Percentiles rank a stretch among this genome's conserved stretches.
Conservation (phyloP, 768 basidiomycete species). For the Pleurotus tuoliensis region DNA sequence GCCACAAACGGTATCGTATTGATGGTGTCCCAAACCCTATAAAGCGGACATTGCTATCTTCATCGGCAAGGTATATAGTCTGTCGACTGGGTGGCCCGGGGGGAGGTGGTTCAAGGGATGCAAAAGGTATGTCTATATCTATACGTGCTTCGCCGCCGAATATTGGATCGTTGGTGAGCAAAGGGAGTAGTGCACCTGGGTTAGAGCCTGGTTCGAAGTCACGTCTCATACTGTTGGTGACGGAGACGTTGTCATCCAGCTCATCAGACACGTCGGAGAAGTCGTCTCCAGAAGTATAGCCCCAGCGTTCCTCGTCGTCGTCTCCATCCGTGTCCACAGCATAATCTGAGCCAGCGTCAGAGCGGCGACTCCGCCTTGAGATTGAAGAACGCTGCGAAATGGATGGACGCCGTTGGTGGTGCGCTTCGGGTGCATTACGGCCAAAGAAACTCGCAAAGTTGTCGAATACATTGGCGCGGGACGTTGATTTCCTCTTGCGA, state of each 20-base stretch:
- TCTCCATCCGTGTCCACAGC: conserved; percentile 53
- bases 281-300: conserved; percentile 86
- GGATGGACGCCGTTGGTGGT: conserved; percentile 45
- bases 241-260: conserved; percentile 38
- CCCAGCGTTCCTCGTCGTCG: conserved; percentile 79
- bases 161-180: conserved; percentile 71
- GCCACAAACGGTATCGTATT: conserved; percentile 70
- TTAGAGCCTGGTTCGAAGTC: conserved; percentile 71
- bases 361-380: conserved; percentile 51
- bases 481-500: conserved; percentile 27
- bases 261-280: conserved; percentile 33
- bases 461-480: conserved; percentile 50
- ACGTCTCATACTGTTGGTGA: conserved; percentile 58
- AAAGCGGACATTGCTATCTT: conserved; percentile 85
- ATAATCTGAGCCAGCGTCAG: conserved; percentile 57
- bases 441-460: conserved; percentile 69
- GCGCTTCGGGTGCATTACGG: conserved; percentile 38
- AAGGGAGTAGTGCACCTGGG: conserved; percentile 47
- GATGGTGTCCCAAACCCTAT: conserved; percentile 73
- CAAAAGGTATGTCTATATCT: conserved; percentile 69
- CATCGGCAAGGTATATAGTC: conserved; percentile 80
- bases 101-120: conserved; percentile 65
- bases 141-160: conserved; percentile 83
- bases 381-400: conserved; percentile 54
- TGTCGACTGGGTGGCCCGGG: conserved; percentile 84